Percentiles rank a stretch among this genome's conserved stretches.
Evolutionary conservation across 2,329 filamentous ascomycete species (phyloP).

Genomic region (Clonostachys solani): DNA sequence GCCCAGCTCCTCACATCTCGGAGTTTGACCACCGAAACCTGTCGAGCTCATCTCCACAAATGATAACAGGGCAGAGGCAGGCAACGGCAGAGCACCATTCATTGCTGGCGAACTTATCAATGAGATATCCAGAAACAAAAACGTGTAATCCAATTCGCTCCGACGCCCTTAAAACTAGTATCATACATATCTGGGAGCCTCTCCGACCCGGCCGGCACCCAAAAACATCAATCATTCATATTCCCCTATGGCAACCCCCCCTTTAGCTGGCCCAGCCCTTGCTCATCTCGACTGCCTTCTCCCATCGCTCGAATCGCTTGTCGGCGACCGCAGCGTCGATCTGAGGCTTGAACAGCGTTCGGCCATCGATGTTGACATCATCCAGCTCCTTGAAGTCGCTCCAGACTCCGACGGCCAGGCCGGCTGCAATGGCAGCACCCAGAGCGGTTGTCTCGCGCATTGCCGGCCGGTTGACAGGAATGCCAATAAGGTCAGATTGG

Average conservation of each 20-base stretch:
- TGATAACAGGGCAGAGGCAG: too few species aligned
- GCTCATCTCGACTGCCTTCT: slow-evolving; percentile 75
- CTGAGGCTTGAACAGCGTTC: slow-evolving; percentile 63
- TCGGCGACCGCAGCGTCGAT: slow-evolving; percentile 54
- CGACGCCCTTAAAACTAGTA: not conserved
- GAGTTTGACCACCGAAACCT: too few species aligned
- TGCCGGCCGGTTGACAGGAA: slow-evolving; percentile 70
- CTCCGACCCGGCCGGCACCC: not conserved
- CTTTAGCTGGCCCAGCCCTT: slow-evolving; percentile 57
- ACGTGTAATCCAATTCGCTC: slow-evolving; percentile 2
- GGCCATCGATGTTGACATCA: slow-evolving; percentile 65
- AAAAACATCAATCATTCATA: not conserved
- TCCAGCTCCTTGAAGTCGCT: slow-evolving; percentile 68
- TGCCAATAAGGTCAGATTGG: slow-evolving; percentile 76
- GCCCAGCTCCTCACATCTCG: too few species aligned
- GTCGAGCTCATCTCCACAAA: too few species aligned
- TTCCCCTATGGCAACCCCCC: not conserved
- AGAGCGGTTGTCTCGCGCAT: slow-evolving; percentile 84
- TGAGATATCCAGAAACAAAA: not conserved
- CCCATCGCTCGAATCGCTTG: slow-evolving; percentile 67
- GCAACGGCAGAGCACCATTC: not conserved
- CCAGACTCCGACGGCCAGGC: slow-evolving; percentile 73
- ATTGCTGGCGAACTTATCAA: not conserved
- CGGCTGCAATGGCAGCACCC: slow-evolving; percentile 77
- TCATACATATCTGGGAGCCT: not conserved